Base-by-base conservation (phyloP, 306 rosid species). In the Malus orientalis region DNA sequence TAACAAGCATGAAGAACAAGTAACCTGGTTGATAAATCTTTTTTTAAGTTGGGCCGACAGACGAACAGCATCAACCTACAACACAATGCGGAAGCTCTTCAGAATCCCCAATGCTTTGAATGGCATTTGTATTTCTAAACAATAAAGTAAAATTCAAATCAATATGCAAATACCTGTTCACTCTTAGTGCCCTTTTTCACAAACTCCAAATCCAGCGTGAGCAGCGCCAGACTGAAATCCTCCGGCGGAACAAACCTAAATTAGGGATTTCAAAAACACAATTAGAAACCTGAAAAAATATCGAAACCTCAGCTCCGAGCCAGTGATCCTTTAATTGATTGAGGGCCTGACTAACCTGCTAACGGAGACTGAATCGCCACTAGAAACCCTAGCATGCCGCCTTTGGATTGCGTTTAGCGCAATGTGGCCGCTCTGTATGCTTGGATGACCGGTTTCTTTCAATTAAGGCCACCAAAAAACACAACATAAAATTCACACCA, bases 331-430 rank as follows among this genome's bases (percentile, higher is more conserved):
- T 22, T 62, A 51, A n/a, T 19, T 19, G 4, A 25, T 42, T 27
- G 14, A 60, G 36, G 29, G 67, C 64, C 54, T 33, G 59, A 75
- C 84, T 53, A 84, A 93, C 98, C 90, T 82, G 77, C 73, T 75
- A 79, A 88, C 88, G 36, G 87, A 51, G 49, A 92, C 49, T 8
- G 73, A 59, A 73, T 95, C 97, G 22, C 87, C 96, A 29, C 87
- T 42, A 58, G 99, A 95, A 82, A 95, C 96, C 69, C 73, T 91
- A 45, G 85, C 93, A 85, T 91, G 79, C 3, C 97, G 90, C 71
- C 99, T 91, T 66, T 95, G 99, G 73, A 91, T 91, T 13, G 96
- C 83, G 84, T 95, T 95, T 54, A 95, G 86, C 55, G 96, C 97
- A 69, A 95, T 85, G 36, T 88, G 78, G 23, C 93, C 98, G 42